Base-by-base conservation (phyloP, 139 green algal genomes). In the Coelastrella sp. region DNA sequence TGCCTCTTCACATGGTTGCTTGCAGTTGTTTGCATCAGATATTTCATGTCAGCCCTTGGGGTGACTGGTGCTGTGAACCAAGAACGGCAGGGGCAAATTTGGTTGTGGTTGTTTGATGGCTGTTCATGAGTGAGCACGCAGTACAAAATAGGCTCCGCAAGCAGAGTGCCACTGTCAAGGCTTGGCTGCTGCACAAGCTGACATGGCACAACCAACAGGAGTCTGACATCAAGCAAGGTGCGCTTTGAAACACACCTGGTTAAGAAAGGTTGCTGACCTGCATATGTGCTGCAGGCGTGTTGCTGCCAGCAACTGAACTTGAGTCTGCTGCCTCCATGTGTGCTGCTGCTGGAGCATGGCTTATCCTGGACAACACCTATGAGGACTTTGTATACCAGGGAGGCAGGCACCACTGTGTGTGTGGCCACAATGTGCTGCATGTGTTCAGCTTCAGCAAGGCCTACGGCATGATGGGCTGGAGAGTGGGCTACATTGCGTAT, bases 321-420 rank as follows among this genome's bases (percentile, higher is more conserved):
- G 90, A 98, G 68, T 75, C 85, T 17, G 92, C 96, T 15, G 85
- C 90, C 6, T 85, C 88, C 4, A 87, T 97, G 14, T 98, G 96
- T 88, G 87, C 82, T 25, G 70, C 56, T 0, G 93, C 92, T 4
- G 94, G 94, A 35, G 82, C 81, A 6, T 99, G 98, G 98, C 95
- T 99, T 10, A 87, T 99, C 5, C 75, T 99, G 59, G 98, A 99
- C 93, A 97, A 99, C 93, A 98, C 97, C 0, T 99, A 99, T 87
- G 97, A 99, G 91, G 91, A 99, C 93, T 99, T 99, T 81, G 78
- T 95, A 60, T 99, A 96, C 66, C 93, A 94, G 25, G 96, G 93
- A 9, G 20, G 74, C 22, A 20, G 91, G 68, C 97, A 98, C 90
- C 72, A 91, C 78, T 97, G 93, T 19, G 63, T 97, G 9, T 84